Evolutionary conservation across 176 grass and related monocot species (phyloP), one percentile per base, ranked within the genome.

Genomic region (Triticum dicoccoides): DNA sequence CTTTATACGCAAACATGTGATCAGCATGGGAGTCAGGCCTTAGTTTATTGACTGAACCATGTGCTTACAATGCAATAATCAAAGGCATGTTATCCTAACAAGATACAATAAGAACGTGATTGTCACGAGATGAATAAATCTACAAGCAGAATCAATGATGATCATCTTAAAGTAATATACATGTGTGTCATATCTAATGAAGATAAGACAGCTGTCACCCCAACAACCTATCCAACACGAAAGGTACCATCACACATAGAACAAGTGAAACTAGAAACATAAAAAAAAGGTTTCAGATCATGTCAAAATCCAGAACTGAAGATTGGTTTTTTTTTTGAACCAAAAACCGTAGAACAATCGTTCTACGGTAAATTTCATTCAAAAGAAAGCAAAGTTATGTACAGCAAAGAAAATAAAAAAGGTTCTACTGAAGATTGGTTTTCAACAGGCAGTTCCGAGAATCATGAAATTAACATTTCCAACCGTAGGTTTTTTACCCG

Each of bases 41-140:
- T 84, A 80, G 5, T 52, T 72, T 65, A 75, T 72, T 79, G 32
- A 18, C 64, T 34, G 29, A 74, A 15, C 6, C 67, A 63, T 84
- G 68, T 56, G 76, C 5, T 73, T 18, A 52, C 27, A 84, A 52
- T 32, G 56, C 18, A 74, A 3, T 9, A 30, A 15, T 42, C 62
- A 20, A 82, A 51, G 27, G 14, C 33, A 9, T 39, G 32, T 65
- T 11, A 80, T 75, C 24, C 14, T 25, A 80, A 80, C 5, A 84
- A 65, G 39, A 84, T 74, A 80, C 52, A 27, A 30, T 39, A 65
- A 6, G 14, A 73, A 51, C 39, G 15, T 8, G 65, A 45, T 33
- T 37, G 35, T 37, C 15, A 77, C 18, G 12, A 77, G 54, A 35
- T 80, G 58, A 72, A 65, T 63, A 84, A 21, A 29, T 73, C 38